Percentiles rank a stretch among this genome's conserved stretches.
Evolutionary conservation across 2,329 filamentous ascomycete species (phyloP).

Genomic region (Sporothrix pseudoabietina): DNA sequence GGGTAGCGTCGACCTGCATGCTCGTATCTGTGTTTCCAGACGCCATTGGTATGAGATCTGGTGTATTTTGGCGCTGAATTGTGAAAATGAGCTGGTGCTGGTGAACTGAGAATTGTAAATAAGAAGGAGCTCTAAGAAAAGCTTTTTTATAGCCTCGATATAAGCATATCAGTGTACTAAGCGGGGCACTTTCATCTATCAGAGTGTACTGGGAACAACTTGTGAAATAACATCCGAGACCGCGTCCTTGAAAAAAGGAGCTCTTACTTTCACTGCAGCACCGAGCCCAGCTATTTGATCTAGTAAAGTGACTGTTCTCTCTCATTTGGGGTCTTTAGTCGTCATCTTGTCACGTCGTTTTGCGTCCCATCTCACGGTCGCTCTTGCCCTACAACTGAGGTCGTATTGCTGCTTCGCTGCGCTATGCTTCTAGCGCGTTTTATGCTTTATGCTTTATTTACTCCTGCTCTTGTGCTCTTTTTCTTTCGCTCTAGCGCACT

Average conservation of each 20-base stretch:
- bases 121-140: slow-evolving; percentile 21
- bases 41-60: slow-evolving; percentile 12
- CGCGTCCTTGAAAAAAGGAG: neutral
- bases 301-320: no score
- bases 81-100: neutral
- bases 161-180: slow-evolving; percentile 16
- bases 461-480: neutral
- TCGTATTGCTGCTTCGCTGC: neutral
- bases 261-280: neutral
- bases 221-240: neutral
- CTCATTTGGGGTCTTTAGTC: neutral
- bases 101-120: neutral
- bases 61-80: neutral
- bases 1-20: slow-evolving; percentile 6
- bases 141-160: slow-evolving; percentile 21
- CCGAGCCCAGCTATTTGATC: neutral
- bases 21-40: neutral
- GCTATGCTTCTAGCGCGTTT: slow-evolving; percentile 8
- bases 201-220: neutral
- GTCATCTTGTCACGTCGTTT: neutral
- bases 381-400: neutral
- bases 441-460: neutral
- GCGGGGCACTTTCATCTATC: slow-evolving; percentile 3
- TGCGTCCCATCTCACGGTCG: neutral
- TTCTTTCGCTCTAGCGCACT: neutral